phyloP scores from a whole-genome alignment of 495 filamentous ascomycete genomes.

The Penicillium waksmanii region DNA sequence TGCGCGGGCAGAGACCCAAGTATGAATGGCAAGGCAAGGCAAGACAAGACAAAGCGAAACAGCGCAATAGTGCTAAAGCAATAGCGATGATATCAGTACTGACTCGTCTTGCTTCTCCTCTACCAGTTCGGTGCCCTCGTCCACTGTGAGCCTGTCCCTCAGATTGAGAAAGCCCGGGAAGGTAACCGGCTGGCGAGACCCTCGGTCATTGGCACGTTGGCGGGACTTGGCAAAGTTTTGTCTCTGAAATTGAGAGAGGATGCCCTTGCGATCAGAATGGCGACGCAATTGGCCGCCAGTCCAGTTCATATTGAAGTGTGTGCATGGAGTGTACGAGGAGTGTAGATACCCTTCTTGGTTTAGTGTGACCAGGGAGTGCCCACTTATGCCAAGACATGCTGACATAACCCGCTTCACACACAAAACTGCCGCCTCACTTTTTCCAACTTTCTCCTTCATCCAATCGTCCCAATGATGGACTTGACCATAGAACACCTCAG shows the following conservation, averaged over 20 bases:
- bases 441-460: slow-evolving; percentile 5
- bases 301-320: slow-evolving; percentile 45
- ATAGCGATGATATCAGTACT: slow-evolving; percentile 9
- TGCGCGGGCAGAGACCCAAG: background rate
- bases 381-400: background rate
- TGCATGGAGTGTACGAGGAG: background rate
- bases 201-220: slow-evolving; percentile 19
- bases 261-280: slow-evolving; percentile 35
- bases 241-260: slow-evolving; percentile 30
- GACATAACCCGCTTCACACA: background rate
- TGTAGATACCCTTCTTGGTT: background rate
- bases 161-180: slow-evolving; percentile 20
- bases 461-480: slow-evolving; percentile 5
- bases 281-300: slow-evolving; percentile 49
- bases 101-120: slow-evolving; percentile 17
- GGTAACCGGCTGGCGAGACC: slow-evolving; percentile 10
- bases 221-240: slow-evolving; percentile 35
- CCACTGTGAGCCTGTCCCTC: background rate
- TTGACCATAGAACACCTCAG: background rate
- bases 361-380: background rate
- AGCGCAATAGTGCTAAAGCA: too few relatives aligned
- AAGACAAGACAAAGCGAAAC: too few relatives aligned
- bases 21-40: too few relatives aligned
- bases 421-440: slow-evolving; percentile 5
- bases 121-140: background rate